These are phyloP conservation scores for Diaporthe humulicola DNA, from an alignment of 2,329 filamentous ascomycete species.

Conservation along the genomic window DNA sequence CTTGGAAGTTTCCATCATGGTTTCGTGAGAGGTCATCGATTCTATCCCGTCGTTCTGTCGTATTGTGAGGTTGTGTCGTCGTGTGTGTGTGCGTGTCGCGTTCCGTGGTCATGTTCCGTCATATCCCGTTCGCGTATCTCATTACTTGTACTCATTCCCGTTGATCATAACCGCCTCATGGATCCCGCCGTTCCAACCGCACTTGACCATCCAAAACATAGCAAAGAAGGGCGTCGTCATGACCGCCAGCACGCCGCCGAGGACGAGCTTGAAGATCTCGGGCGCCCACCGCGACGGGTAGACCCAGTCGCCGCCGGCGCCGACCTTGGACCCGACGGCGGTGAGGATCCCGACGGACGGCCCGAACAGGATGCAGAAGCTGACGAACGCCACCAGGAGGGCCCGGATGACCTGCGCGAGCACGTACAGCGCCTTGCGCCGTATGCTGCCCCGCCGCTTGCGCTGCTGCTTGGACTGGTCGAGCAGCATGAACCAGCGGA, in stretches of 20 bases:
- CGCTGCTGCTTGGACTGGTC: conserved; percentile 46
- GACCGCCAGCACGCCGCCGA: conserved; percentile 60
- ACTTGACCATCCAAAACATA: conserved; percentile 63
- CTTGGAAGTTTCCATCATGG: neutral
- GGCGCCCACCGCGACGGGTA: conserved; percentile 60
- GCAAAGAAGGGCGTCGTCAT: conserved; percentile 63
- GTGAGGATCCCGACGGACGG: conserved; percentile 58
- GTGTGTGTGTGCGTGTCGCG: neutral
- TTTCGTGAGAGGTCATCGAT: neutral
- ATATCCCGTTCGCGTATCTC: conserved; percentile 13
- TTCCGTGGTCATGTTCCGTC: neutral
- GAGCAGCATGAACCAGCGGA: conserved; percentile 61
- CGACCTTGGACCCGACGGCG: conserved; percentile 50
- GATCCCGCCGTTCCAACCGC: conserved; percentile 54
- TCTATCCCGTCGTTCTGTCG: conserved; percentile 11
- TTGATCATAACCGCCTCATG: conserved; percentile 47
- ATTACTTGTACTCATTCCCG: conserved; percentile 40
- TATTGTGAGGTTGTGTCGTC: neutral
- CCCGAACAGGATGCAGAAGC: conserved; percentile 60
- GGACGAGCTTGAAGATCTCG: conserved; percentile 63
- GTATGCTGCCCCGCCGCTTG: conserved; percentile 45
- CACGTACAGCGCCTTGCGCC: conserved; percentile 51
- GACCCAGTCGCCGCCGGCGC: conserved; percentile 56
- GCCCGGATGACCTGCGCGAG: conserved; percentile 53
- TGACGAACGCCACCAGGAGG: conserved; percentile 52